Percentiles rank a stretch among this genome's conserved stretches.
phyloP scores from a whole-genome alignment of 164 flowering plant species.

The Liquidambar formosana region DNA sequence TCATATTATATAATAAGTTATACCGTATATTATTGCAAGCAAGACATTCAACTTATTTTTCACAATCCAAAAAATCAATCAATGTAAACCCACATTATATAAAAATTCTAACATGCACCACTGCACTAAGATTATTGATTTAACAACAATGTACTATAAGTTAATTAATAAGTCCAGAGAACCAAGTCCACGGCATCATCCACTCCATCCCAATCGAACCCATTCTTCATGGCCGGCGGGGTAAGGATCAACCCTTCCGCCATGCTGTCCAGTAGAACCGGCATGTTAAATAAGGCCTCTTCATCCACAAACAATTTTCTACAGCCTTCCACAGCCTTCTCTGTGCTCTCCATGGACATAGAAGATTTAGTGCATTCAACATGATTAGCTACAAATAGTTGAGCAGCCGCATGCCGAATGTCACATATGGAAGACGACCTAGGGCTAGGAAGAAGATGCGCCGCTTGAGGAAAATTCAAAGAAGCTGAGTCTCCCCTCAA shows the following conservation, averaged over 20 bases:
- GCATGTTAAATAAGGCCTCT: conserved; percentile 49
- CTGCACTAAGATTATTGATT: too few relatives aligned
- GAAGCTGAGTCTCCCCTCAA: conserved; percentile 22
- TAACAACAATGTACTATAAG: too few relatives aligned
- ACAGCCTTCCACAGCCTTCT: too few relatives aligned
- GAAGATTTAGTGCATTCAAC: too few relatives aligned
- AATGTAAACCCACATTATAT: too few relatives aligned
- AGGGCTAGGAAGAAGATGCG: background rate
- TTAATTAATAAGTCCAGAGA: conserved; percentile 33
- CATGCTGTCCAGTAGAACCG: conserved; percentile 32
- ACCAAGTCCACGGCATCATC: conserved; percentile 18
- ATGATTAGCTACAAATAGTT: background rate
- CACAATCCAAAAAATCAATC: too few relatives aligned
- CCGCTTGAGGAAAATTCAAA: conserved; percentile 23
- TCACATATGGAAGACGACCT: conserved; percentile 12
- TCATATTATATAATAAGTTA: too few relatives aligned
- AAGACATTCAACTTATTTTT: too few relatives aligned
- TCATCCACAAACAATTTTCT: conserved; percentile 22
- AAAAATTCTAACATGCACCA: too few relatives aligned
- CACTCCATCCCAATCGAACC: conserved; percentile 23
- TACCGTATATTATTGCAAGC: too few relatives aligned
- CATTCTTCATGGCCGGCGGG: conserved; percentile 35
- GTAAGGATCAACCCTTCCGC: conserved; percentile 48
- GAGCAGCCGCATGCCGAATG: conserved; percentile 18
- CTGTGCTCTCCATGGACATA: too few relatives aligned